These are phyloP conservation scores for Kluyveromyces wickerhamii DNA, from an alignment of 805 yeast genomes.

Conservation along the genomic window DNA sequence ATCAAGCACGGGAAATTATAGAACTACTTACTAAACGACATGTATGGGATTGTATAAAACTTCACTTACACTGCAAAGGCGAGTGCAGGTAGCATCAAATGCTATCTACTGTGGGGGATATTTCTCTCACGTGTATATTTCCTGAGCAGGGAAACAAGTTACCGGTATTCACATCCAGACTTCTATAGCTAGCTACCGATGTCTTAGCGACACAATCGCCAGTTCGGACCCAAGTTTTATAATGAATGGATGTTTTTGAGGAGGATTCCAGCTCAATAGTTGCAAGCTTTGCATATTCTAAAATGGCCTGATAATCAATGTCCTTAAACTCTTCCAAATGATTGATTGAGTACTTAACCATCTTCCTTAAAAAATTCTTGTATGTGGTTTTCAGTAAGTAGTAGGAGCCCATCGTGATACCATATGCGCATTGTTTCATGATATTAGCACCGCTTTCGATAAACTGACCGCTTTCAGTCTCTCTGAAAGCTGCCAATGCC, in stretches of 20 bases:
- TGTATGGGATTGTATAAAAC: no score
- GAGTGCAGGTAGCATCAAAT: no score
- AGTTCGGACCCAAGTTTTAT: neutral
- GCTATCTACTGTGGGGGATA: no score
- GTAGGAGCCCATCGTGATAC: neutral
- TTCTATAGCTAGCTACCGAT: neutral
- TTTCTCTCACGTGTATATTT: no score
- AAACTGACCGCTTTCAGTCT: neutral
- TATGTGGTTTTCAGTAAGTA: neutral
- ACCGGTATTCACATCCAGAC: neutral
- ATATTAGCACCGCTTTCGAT: neutral
- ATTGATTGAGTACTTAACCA: neutral
- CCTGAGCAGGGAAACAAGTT: neutral
- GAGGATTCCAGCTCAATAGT: neutral
- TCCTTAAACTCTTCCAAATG: neutral
- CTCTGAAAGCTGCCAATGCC: neutral
- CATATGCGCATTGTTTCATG: neutral
- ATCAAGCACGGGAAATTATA: no score
- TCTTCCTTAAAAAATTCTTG: neutral
- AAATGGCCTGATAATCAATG: neutral
- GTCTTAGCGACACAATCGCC: neutral
- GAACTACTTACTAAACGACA: no score
- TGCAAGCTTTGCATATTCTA: neutral
- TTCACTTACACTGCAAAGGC: no score
- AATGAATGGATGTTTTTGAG: neutral